Evolutionary conservation across 2,329 filamentous ascomycete genomes (phyloP).

Genomic region (Aspergillus quadrilineatus): DNA sequence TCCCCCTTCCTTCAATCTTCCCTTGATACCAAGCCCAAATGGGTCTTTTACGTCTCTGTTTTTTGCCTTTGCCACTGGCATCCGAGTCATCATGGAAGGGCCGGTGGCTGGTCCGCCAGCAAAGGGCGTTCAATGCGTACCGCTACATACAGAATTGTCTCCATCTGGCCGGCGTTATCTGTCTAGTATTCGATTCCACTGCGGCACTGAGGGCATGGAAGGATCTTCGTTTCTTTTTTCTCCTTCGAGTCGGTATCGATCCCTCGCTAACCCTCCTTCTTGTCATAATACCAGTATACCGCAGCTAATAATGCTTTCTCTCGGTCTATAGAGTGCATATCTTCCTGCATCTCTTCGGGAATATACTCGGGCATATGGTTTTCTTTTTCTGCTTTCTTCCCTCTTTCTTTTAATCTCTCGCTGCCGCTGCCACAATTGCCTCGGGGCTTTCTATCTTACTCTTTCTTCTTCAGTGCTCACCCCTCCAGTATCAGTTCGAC

Average conservation of each 20-base stretch:
- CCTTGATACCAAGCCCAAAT: constrained; percentile 12
- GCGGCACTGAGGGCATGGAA: constrained; percentile 10
- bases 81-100: constrained; percentile 15
- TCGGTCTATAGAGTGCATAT: constrained; percentile 12
- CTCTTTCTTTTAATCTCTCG: constrained; percentile 17
- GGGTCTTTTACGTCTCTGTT: constrained; percentile 5
- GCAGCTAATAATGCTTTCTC: constrained; percentile 19
- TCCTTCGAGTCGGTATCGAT: constrained; percentile 18
- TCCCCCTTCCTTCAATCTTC: constrained; percentile 12
- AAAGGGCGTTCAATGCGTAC: constrained; percentile 14
- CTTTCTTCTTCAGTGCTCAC: constrained; percentile 4
- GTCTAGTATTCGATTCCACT: constrained; percentile 6
- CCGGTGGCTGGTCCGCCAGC: constrained; percentile 17
- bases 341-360: constrained; percentile 23
- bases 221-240: constrained; percentile 20
- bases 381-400: constrained; percentile 8
- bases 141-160: constrained; percentile 12
- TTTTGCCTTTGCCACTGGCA: constrained; percentile 15
- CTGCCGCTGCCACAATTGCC: constrained; percentile 13
- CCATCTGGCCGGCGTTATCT: constrained; percentile 11
- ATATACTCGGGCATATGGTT: constrained; percentile 21
- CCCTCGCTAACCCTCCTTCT: constrained; percentile 19
- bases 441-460: constrained; percentile 9
- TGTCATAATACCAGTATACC: constrained; percentile 22
- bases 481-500: constrained; percentile 1